phyloP scores from a whole-genome alignment of 805 yeast genomes.

The Zygosaccharomyces rouxii region DNA sequence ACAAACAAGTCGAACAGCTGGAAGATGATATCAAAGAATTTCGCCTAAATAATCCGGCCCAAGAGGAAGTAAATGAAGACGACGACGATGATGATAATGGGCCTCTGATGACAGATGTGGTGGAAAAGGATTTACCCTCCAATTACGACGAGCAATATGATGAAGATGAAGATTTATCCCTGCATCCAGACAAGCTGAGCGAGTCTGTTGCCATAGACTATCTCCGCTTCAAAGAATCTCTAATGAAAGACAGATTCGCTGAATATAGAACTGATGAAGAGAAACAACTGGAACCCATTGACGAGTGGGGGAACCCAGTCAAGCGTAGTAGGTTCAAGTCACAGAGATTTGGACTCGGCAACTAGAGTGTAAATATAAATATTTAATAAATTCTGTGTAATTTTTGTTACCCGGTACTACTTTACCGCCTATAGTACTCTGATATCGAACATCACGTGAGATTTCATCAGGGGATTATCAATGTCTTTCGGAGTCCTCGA shows the following conservation, averaged over 20 bases:
- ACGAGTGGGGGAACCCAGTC: conserved; percentile 54
- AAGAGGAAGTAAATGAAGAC: conserved; percentile 1
- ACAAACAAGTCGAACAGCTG: conserved; percentile 41
- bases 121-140: conserved; percentile 33
- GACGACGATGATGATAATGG: conserved; percentile 18
- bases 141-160: conserved; percentile 30
- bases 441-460: conserved; percentile 4
- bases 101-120: conserved; percentile 28
- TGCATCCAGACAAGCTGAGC: conserved; percentile 35
- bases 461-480: conserved; percentile 3
- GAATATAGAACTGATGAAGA: conserved; percentile 29
- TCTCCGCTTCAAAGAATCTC: conserved; percentile 47
- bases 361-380: background rate
- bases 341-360: conserved; percentile 33
- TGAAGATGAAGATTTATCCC: conserved; percentile 19
- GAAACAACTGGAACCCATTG: conserved; percentile 62
- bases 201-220: conserved; percentile 54
- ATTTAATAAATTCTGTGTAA: background rate
- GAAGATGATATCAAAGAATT: conserved; percentile 29
- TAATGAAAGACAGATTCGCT: conserved; percentile 41
- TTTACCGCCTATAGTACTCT: background rate
- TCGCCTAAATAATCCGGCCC: conserved; percentile 17
- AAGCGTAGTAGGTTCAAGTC: conserved; percentile 67
- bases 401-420: background rate
- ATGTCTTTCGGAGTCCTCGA: background rate